Evolutionary conservation across 1,284 basidiomycete genomes (phyloP).

Genomic region (Lentinus polychrous): DNA sequence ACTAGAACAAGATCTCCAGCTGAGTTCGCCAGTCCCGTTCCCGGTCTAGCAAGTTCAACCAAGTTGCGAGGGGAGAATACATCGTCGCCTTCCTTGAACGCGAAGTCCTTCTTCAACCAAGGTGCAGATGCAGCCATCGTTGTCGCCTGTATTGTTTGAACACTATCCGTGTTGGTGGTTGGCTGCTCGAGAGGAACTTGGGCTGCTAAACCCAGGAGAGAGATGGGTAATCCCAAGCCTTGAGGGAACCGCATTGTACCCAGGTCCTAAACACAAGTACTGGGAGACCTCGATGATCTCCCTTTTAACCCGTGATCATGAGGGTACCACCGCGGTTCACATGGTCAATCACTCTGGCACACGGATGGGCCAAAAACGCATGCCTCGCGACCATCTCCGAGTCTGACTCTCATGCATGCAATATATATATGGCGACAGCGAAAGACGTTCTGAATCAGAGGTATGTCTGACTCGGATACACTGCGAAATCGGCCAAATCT

Average conservation of each 20-base stretch:
- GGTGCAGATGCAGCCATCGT: conserved; percentile 15
- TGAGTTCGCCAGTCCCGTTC: conserved; percentile 55
- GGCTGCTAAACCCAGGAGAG: conserved; percentile 43
- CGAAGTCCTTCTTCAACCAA: conserved; percentile 32
- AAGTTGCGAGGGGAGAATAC: conserved; percentile 70
- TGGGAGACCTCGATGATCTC: no score
- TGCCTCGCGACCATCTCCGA: no score
- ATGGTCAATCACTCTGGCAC: no score
- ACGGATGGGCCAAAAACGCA: no score
- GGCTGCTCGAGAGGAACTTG: conserved; percentile 39
- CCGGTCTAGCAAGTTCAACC: conserved; percentile 66
- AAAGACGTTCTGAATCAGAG: no score
- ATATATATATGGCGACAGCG: no score
- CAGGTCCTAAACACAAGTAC: background rate
- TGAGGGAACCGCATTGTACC: conserved; percentile 32
- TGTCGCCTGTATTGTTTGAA: background rate
- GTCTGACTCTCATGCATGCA: no score
- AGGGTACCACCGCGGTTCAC: no score
- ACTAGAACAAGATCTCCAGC: conserved; percentile 63
- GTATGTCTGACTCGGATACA: no score
- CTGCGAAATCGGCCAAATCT: no score
- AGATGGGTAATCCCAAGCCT: conserved; percentile 15
- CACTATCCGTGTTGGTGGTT: background rate
- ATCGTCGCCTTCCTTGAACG: conserved; percentile 47
- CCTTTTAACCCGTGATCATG: no score